A percentile compares a stretch with the other conserved stretches of the same genome.
These are phyloP conservation scores for Suillus discolor DNA, from an alignment of 768 basidiomycete species.

Conservation along the genomic window DNA sequence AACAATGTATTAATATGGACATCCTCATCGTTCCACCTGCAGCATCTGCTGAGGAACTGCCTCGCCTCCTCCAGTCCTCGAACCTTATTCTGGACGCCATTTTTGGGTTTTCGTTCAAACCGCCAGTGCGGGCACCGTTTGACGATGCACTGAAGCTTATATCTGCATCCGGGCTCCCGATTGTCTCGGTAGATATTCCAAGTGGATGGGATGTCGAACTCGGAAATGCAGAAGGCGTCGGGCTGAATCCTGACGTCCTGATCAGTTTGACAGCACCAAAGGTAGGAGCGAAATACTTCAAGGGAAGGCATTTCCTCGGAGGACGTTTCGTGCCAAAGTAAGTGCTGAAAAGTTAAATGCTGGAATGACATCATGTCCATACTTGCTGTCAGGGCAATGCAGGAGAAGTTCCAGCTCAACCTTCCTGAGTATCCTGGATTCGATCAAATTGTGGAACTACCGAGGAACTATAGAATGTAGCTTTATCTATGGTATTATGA, in stretches of 20 bases:
- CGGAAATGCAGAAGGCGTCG: conserved; percentile 60
- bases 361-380: background rate
- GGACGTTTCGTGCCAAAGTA: conserved; percentile 92
- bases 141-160: conserved; percentile 72
- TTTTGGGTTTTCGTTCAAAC: conserved; percentile 97
- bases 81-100: conserved; percentile 94
- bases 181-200: conserved; percentile 95
- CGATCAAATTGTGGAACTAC: conserved; percentile 85
- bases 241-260: conserved; percentile 75
- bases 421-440: conserved; percentile 79
- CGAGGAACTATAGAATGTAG: conserved; percentile 10
- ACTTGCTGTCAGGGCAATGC: conserved; percentile 54
- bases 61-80: conserved; percentile 52
- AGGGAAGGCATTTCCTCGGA: conserved; percentile 88
- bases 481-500: background rate
- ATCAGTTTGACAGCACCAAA: conserved; percentile 96
- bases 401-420: conserved; percentile 75
- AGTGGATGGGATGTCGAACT: conserved; percentile 95
- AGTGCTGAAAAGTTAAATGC: conserved; percentile 27
- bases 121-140: conserved; percentile 89
- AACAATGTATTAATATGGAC: conserved; percentile 86
- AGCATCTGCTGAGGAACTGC: conserved; percentile 47
- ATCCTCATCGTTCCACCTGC: conserved; percentile 70
- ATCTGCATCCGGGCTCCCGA: conserved; percentile 65
- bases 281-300: conserved; percentile 75